These are phyloP conservation scores for Curvularia eragrostidis DNA, from an alignment of 2,329 filamentous ascomycete species.

Conservation along the genomic window DNA sequence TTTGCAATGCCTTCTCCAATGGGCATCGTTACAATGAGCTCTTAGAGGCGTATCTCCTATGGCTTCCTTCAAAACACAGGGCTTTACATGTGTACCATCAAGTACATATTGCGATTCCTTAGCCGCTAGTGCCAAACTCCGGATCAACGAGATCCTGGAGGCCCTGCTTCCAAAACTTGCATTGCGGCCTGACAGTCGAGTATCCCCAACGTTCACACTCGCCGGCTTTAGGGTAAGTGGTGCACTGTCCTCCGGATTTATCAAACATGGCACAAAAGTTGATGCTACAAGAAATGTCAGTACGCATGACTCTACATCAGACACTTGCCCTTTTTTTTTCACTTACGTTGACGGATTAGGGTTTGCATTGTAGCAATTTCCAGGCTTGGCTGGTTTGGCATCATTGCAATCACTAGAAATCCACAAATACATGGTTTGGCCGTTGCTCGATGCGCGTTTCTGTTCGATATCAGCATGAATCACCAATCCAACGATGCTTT, in stretches of 20 bases:
- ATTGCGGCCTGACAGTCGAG: background rate
- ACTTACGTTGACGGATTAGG: conserved; percentile 3
- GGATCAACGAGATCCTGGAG: background rate
- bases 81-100: too few relatives aligned
- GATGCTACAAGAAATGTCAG: background rate
- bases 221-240: background rate
- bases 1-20: too few relatives aligned
- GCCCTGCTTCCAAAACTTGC: background rate
- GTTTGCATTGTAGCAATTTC: background rate
- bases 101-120: too few relatives aligned
- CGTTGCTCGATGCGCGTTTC: background rate
- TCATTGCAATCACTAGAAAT: background rate
- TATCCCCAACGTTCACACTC: conserved; percentile 1
- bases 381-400: background rate
- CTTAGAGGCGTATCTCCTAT: too few relatives aligned
- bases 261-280: background rate
- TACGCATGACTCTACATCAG: background rate
- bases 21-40: too few relatives aligned
- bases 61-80: too few relatives aligned
- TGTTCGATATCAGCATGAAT: background rate
- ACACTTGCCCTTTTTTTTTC: background rate
- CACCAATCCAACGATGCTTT: background rate
- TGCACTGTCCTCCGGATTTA: background rate
- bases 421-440: background rate
- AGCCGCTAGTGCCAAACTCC: too few relatives aligned